Evolutionary conservation across 805 yeast species (phyloP), one percentile per base, ranked within the genome.

Genomic region (Metschnikowia orientalis): DNA sequence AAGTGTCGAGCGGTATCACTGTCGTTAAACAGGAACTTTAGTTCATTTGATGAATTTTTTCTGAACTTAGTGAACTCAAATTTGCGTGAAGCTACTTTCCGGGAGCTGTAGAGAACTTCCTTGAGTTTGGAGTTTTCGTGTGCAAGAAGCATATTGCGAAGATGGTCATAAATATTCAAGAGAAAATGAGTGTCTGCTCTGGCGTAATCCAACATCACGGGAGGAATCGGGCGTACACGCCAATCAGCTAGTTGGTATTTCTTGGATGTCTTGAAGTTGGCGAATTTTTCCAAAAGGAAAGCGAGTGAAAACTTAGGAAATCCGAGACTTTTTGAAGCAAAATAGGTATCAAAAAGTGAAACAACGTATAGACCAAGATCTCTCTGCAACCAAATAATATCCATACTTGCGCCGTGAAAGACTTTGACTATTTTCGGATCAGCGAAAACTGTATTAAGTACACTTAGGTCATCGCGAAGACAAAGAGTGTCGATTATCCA

Each of bases 181-280:
- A 92, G 60, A 50, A 88, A 92, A 57, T 92, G 98, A 0, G 98
- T 92, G 58, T 92, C 98, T 0, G 96, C 83, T 43, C 95, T 73
- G 0, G 98, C 98, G 56, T 92, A 92, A 10, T 81, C 75, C 40
- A 68, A 58, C 89, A 92, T 81, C 23, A 85, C 77, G 7, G 64
- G 56, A 1, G 85, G 73, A 32, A 92, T 61, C 0, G 98, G 98
- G 44, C 98, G 71, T 5, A 81, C 61, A 54, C 98, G 75, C 98
- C 98, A 92, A 58, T 92, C 98, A 1, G 97, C 95, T 40, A 89
- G 63, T 60, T 92, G 99, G 60, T 89, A 92, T 60, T 89, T 84
- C 51, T 92, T 92, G 9, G 95, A 84, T 0, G 98, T 88, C 43
- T 77, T 78, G 58, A 92, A 92, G 26, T 75, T 69, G 3, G 92